Conservation (phyloP, 176 grass and related monocot species). For the Typha latifolia region DNA sequence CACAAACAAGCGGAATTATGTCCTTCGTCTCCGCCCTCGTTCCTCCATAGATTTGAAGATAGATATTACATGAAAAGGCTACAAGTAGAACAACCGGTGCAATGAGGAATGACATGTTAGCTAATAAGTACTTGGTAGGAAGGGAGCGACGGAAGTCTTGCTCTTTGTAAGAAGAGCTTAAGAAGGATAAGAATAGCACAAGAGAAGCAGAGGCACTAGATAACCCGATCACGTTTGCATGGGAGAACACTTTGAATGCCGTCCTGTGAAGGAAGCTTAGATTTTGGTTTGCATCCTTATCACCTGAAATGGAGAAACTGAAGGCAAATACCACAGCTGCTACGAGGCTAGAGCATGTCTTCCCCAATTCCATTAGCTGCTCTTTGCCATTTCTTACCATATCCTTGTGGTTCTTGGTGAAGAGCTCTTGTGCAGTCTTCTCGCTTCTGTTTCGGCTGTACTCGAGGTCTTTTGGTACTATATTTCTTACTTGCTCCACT, state of each 20-base stretch:
- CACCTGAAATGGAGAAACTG: constrained; percentile 35
- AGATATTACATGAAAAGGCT: constrained; percentile 22
- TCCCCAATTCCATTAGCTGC: constrained; percentile 18
- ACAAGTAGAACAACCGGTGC: constrained; percentile 17
- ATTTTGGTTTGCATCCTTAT: constrained; percentile 12
- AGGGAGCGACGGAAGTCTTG: constrained; percentile 13
- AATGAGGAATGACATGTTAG: constrained; percentile 13
- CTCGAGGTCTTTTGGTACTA: constrained; percentile 10
- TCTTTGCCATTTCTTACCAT: constrained; percentile 4
- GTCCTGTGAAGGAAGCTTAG: constrained; percentile 12
- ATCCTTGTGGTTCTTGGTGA: constrained; percentile 7
- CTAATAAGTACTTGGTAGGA: constrained; percentile 12
- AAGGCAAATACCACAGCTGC: constrained; percentile 32
- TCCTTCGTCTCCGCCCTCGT: constrained; percentile 1
- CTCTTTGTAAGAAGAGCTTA: constrained; percentile 18
- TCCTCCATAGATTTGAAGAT: constrained; percentile 21
- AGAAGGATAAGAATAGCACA: constrained; percentile 26
- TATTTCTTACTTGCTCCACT: constrained; percentile 15
- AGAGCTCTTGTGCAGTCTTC: constrained; percentile 22
- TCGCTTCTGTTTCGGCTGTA: constrained; percentile 8
- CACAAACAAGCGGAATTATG: constrained; percentile 11
- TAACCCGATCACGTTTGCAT: constrained; percentile 26
- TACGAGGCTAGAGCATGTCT: constrained; percentile 23
- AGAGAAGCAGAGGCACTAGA: constrained; percentile 14
- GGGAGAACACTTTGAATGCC: constrained; percentile 22